Percentiles rank a stretch among this genome's conserved stretches.
Conservation (phyloP, 345 rosid species). For the Populus ilicifolia region DNA sequence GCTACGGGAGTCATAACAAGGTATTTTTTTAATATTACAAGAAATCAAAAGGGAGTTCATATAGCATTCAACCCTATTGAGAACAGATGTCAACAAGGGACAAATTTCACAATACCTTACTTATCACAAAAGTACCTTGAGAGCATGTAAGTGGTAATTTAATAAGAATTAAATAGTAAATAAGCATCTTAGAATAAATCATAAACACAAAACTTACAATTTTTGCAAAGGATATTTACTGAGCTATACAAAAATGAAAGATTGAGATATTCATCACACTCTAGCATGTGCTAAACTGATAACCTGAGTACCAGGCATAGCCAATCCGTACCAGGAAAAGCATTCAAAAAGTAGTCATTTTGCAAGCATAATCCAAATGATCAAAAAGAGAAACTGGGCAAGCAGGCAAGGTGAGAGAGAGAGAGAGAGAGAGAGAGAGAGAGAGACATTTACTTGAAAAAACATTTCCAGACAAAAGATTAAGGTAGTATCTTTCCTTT, state of each 20-base stretch:
- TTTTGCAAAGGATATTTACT: neutral
- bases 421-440: neutral
- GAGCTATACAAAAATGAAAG: neutral
- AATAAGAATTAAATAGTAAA: constrained; percentile 9
- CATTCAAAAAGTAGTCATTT: neutral
- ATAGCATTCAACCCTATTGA: constrained; percentile 3
- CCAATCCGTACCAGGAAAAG: neutral
- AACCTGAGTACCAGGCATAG: neutral
- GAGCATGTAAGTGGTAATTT: constrained; percentile 4
- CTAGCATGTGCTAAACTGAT: neutral
- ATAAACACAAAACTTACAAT: constrained; percentile 7
- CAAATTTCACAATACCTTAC: constrained; percentile 19
- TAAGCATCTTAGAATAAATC: constrained; percentile 12
- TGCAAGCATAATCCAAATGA: neutral
- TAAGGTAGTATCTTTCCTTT: neutral
- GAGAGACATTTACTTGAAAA: neutral
- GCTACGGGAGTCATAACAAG: constrained; percentile 33
- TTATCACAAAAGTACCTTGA: constrained; percentile 13
- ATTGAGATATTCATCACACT: neutral
- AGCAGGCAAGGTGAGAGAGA: neutral
- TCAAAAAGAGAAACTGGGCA: neutral
- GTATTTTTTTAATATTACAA: constrained; percentile 11
- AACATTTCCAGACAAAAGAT: neutral
- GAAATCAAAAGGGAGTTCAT: constrained; percentile 15
- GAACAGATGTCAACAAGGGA: constrained; percentile 15